Conservation (phyloP, 306 rosid genomes). For the Malus domestica region DNA sequence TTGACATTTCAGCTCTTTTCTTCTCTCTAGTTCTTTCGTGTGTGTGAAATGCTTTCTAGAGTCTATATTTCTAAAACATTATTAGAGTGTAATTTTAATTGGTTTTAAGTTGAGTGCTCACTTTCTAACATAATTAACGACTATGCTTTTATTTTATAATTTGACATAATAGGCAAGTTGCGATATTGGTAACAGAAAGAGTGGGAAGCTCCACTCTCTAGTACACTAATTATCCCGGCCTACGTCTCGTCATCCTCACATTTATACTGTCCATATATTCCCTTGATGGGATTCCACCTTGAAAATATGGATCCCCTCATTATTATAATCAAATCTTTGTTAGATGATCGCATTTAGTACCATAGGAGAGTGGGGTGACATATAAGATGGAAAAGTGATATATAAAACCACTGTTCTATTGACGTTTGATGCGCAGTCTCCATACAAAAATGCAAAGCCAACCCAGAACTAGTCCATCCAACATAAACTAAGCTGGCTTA, state of each 20-base stretch:
- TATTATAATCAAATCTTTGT: slow-evolving; percentile 25
- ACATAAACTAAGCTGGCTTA: slow-evolving; percentile 33
- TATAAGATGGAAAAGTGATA: neutral
- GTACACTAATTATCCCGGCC: neutral
- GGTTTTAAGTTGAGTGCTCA: neutral
- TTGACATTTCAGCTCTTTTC: neutral
- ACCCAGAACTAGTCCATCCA: slow-evolving; percentile 30
- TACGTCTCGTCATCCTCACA: neutral
- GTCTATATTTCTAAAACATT: neutral
- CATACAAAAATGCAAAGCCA: slow-evolving; percentile 26
- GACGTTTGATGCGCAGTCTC: slow-evolving; percentile 9
- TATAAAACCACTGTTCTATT: slow-evolving; percentile 9
- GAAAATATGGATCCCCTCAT: neutral
- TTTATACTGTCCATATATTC: neutral
- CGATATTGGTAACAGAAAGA: neutral
- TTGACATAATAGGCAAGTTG: neutral
- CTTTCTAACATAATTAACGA: neutral
- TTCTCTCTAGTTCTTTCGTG: neutral
- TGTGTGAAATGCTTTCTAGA: neutral
- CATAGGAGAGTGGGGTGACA: neutral
- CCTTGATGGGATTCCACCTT: neutral
- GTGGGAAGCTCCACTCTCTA: neutral
- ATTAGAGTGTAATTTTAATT: neutral
- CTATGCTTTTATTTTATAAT: too few species aligned
- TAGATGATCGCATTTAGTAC: slow-evolving; percentile 3